A percentile compares a stretch with the other conserved stretches of the same genome.
phyloP scores from a whole-genome alignment of 352 stramenopile genomes.

The Blastocystis sp. region DNA sequence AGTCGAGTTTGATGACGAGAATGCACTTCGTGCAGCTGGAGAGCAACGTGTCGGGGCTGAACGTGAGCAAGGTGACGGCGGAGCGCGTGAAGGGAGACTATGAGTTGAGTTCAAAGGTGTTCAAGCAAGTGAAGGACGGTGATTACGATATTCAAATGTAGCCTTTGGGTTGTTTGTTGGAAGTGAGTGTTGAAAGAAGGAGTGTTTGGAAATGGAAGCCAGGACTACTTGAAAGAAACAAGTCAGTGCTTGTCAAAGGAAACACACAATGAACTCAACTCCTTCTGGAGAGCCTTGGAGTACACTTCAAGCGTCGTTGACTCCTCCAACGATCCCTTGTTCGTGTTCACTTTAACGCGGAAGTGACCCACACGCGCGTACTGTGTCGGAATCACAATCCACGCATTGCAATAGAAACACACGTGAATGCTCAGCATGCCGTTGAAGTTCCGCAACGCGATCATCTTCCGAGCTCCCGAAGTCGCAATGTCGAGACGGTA shows the following conservation, averaged over 20 bases:
- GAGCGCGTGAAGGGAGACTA: conserved; percentile 46
- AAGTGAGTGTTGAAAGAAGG: no score
- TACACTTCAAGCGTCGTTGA: no score
- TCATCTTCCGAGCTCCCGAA: conserved; percentile 22
- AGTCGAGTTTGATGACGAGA: conserved; percentile 7
- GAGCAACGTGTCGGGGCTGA: conserved; percentile 26
- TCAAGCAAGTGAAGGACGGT: background rate
- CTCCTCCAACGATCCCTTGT: no score
- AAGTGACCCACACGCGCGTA: background rate
- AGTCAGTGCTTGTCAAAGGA: no score
- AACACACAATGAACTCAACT: no score
- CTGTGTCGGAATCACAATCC: background rate
- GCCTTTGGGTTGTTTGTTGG: conserved; percentile 52
- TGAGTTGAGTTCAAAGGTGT: background rate
- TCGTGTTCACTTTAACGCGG: background rate
- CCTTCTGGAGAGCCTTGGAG: no score
- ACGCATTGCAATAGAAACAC: background rate
- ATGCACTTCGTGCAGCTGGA: conserved; percentile 29
- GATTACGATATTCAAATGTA: conserved; percentile 61
- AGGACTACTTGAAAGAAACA: no score
- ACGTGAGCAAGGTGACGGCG: conserved; percentile 30
- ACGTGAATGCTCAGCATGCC: background rate
- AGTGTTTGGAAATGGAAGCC: no score
- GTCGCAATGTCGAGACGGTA: background rate
- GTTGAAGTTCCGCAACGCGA: background rate